Evolutionary conservation across 371 early-diverging fungal species (phyloP).

Genomic region (Mucor velutinosus): DNA sequence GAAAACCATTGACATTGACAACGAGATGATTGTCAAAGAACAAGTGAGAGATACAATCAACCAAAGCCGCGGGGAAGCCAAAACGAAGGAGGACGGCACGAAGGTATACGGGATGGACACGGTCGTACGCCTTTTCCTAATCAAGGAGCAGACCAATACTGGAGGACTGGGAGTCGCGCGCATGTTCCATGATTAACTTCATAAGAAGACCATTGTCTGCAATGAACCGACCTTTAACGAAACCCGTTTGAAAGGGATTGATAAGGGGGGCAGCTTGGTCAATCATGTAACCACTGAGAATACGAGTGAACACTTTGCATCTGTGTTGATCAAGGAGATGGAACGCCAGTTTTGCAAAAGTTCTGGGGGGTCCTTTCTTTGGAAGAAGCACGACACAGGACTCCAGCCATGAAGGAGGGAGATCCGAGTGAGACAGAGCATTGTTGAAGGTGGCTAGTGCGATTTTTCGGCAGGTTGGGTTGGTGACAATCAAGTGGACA

Average conservation of each 20-base stretch:
- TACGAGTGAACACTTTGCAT: constrained; percentile 19
- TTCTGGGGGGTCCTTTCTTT: constrained; percentile 2
- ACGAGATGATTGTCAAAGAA: too few relatives aligned
- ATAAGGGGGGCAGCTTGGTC: not conserved
- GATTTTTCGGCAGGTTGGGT: not conserved
- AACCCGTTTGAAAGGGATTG: constrained; percentile 10
- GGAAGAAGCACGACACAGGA: constrained; percentile 6
- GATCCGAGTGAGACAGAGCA: not conserved
- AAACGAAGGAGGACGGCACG: too few relatives aligned
- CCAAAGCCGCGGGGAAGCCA: too few relatives aligned
- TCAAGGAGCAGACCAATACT: too few relatives aligned
- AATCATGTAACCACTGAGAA: not conserved
- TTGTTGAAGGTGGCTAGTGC: not conserved
- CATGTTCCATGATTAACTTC: constrained; percentile 5
- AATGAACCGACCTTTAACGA: constrained; percentile 11
- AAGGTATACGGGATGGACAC: too few relatives aligned
- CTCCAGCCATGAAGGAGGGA: constrained; percentile 8
- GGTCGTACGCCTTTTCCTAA: too few relatives aligned
- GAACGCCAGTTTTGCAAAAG: constrained; percentile 11
- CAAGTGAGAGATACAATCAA: too few relatives aligned
- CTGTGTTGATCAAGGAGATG: constrained; percentile 5
- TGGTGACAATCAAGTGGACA: constrained; percentile 6
- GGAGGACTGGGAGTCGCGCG: too few relatives aligned
- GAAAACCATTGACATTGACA: too few relatives aligned
- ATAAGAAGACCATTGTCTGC: constrained; percentile 5